A percentile compares a stretch with the other conserved stretches of the same genome.
These are phyloP conservation scores for Uronychia binucleata DNA, from an alignment of 73 alveolate species.

Conservation along the genomic window DNA sequence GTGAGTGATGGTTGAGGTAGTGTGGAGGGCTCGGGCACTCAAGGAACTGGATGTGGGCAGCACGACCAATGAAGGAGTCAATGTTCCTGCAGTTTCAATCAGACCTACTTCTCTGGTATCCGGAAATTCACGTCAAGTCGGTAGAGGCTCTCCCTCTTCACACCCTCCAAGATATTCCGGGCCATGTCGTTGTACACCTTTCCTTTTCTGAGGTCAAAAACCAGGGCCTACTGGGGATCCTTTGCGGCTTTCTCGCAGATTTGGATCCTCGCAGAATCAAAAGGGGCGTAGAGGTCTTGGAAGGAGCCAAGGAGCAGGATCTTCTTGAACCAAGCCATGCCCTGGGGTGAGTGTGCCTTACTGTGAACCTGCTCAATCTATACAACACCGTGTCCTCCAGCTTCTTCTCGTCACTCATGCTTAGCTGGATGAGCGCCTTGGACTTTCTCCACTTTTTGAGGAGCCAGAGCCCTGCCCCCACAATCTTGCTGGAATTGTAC, in stretches of 20 bases:
- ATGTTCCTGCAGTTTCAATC: slow-evolving; percentile 54
- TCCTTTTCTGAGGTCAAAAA: slow-evolving; percentile 67
- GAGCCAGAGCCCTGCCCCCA: slow-evolving; percentile 98
- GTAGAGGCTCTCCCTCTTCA: slow-evolving; percentile 77
- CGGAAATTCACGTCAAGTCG: slow-evolving; percentile 94
- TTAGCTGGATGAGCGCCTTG: slow-evolving; percentile 82
- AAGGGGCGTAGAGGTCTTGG: slow-evolving; percentile 98
- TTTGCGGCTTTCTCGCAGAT: slow-evolving; percentile 79
- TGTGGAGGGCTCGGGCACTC: slow-evolving; percentile 91
- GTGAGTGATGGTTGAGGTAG: not conserved
- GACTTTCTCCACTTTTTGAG: slow-evolving; percentile 90
- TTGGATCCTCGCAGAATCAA: slow-evolving; percentile 95
- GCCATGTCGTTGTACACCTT: slow-evolving; percentile 94
- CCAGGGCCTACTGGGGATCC: slow-evolving; percentile 44
- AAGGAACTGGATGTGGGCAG: slow-evolving; percentile 97
- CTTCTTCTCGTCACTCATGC: slow-evolving; percentile 90
- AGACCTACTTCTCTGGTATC: slow-evolving; percentile 79
- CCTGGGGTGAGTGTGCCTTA: slow-evolving; percentile 1
- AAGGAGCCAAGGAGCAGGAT: slow-evolving; percentile 87
- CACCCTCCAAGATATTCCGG: slow-evolving; percentile 72
- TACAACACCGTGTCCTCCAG: slow-evolving; percentile 64
- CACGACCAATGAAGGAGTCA: slow-evolving; percentile 98
- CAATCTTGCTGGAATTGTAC: slow-evolving; percentile 87
- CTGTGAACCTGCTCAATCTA: not conserved
- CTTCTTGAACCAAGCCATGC: slow-evolving; percentile 75